Percentiles rank a stretch among this genome's conserved stretches.
These are phyloP conservation scores for Ceratobasidium sp. DNA, from an alignment of 1,284 basidiomycete genomes.

Conservation along the genomic window DNA sequence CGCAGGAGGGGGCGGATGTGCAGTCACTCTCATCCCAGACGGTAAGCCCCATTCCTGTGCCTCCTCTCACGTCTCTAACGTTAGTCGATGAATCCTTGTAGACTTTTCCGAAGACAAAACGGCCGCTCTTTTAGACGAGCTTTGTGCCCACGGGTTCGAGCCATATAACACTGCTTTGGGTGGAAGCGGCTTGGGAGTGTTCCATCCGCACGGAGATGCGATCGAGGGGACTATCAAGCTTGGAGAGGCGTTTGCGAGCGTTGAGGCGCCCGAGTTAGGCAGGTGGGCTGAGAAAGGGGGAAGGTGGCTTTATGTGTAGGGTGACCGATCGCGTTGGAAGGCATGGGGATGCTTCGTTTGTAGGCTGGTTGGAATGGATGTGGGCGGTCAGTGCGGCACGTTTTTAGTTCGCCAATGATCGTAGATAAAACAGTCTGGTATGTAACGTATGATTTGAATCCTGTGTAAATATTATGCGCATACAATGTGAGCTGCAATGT, in stretches of 20 bases:
- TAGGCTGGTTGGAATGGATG: no score
- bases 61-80: conserved; percentile 34
- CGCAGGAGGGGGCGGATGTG: conserved; percentile 98
- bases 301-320: conserved; percentile 74
- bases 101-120: conserved; percentile 74
- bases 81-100: conserved; percentile 55
- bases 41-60: conserved; percentile 58
- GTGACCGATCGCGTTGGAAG: neutral
- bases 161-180: conserved; percentile 95
- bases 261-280: conserved; percentile 63
- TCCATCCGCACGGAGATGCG: conserved; percentile 70
- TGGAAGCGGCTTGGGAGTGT: conserved; percentile 90
- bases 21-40: conserved; percentile 95
- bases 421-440: no score
- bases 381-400: no score
- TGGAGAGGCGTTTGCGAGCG: conserved; percentile 67
- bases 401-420: no score
- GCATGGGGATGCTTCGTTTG: no score
- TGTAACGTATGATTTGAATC: no score
- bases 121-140: conserved; percentile 68
- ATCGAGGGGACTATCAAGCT: conserved; percentile 53
- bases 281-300: conserved; percentile 72
- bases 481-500: no score
- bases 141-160: conserved; percentile 78
- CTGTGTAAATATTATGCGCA: no score